These are phyloP conservation scores for Sonneratia caseolaris DNA, from an alignment of 345 rosid genomes.

Conservation along the genomic window DNA sequence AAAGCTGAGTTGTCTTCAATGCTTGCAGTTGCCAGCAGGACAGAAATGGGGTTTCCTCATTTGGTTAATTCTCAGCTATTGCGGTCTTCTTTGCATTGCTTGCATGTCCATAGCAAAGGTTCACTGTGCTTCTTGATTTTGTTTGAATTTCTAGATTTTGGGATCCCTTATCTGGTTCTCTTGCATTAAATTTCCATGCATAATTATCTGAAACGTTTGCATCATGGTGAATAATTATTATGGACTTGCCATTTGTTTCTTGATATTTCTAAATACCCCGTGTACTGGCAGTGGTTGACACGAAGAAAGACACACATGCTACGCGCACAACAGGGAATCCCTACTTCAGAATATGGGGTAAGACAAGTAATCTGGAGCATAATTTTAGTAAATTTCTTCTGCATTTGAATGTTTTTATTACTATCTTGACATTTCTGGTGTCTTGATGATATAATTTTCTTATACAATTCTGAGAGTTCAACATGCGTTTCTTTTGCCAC, in stretches of 20 bases:
- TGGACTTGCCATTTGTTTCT: not conserved
- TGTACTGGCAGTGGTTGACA: constrained; percentile 34
- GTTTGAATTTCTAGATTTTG: not conserved
- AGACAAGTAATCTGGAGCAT: constrained; percentile 5
- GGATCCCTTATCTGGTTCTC: not conserved
- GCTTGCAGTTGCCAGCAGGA: constrained; percentile 77
- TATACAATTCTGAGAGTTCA: not conserved
- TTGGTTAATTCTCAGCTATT: constrained; percentile 94
- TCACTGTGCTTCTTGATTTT: not conserved
- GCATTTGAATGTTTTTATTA: not conserved
- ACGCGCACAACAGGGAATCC: constrained; percentile 96
- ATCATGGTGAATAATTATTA: not conserved
- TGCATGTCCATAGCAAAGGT: constrained; percentile 82
- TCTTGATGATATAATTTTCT: not conserved
- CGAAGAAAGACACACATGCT: constrained; percentile 73
- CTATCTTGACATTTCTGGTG: not conserved
- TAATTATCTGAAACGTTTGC: not conserved
- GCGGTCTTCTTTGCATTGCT: constrained; percentile 78
- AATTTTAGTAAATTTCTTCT: not conserved
- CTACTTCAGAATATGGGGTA: constrained; percentile 92
- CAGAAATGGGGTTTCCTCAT: constrained; percentile 98
- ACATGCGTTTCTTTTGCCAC: not conserved
- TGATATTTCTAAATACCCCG: not conserved
- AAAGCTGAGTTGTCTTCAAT: not conserved
- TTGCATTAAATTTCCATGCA: not conserved